Percentiles rank a stretch among this genome's conserved stretches.
These are phyloP conservation scores for Ascocoryne sarcoides DNA, from an alignment of 2,329 filamentous ascomycete species.

Conservation along the genomic window DNA sequence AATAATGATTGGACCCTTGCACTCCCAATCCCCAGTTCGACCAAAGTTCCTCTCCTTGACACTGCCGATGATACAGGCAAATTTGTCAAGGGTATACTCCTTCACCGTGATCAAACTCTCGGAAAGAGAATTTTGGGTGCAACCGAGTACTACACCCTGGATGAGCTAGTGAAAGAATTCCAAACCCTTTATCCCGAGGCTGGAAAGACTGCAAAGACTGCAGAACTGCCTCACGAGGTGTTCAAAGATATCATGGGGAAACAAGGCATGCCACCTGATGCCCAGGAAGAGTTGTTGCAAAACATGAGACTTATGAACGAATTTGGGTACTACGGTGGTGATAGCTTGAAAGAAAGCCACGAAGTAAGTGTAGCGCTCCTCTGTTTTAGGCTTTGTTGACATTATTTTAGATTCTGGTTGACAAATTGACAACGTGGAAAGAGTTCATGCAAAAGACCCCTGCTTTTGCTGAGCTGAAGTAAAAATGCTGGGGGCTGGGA, in stretches of 20 bases:
- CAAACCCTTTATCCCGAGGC: constrained; percentile 32
- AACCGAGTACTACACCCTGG: constrained; percentile 33
- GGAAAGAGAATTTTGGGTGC: constrained; percentile 37
- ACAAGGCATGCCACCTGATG: constrained; percentile 32
- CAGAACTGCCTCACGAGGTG: constrained; percentile 32
- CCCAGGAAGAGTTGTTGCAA: constrained; percentile 42
- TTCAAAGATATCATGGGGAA: constrained; percentile 33
- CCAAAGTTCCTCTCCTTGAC: constrained; percentile 29
- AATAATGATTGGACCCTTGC: constrained; percentile 26
- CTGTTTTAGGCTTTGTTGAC: too few species aligned
- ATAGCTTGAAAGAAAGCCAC: constrained; percentile 32
- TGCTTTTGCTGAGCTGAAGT: constrained; percentile 32
- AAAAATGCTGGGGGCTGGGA: too few species aligned
- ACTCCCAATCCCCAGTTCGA: constrained; percentile 23
- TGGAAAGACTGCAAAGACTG: constrained; percentile 31
- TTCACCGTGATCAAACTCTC: constrained; percentile 30
- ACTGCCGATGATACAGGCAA: constrained; percentile 29
- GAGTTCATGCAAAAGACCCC: constrained; percentile 31
- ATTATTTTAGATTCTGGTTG: constrained; percentile 29
- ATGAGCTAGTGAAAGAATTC: constrained; percentile 34
- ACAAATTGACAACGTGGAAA: constrained; percentile 35
- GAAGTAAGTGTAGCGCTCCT: constrained; percentile 24
- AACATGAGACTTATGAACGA: constrained; percentile 44
- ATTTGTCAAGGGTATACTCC: constrained; percentile 27
- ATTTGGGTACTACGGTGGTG: constrained; percentile 44